Evolutionary conservation across 2,329 filamentous ascomycete species (phyloP), one percentile per base, ranked within the genome.

Genomic region (Penicillium corylophilum): DNA sequence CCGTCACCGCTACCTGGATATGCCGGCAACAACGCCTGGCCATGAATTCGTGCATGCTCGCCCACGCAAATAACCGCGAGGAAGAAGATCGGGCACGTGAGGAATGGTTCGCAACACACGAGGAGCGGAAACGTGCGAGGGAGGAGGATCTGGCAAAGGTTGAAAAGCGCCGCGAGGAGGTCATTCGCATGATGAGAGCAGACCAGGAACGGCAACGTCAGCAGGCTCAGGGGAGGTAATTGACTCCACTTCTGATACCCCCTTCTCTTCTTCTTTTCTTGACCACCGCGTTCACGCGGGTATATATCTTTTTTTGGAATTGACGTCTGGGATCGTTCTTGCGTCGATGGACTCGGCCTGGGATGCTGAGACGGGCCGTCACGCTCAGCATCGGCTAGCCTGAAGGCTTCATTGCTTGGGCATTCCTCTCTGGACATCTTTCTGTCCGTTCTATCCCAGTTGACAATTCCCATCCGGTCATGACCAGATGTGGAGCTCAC

Each of bases 31-130:
- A 92, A 67, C 88, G 91, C 65, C 85, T 87, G 56, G 79, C 81
- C 31, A 99, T 99, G 94, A 99, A 99, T 76, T 80, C 78, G 55
- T 99, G 94, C 77, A 96, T 99, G 91, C 80, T 92, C 62, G 74
- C 80, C 50, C 88, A 95, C 75, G 92, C 93, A 49, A 95, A 89
- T 57, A 95, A 89, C 58, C 88, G 86, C 57, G 84, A 82, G 48
- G 90, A 95, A 70, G 83, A 95, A 72, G 94, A 99, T 75, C 85
- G 84, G 22, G 94, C 94, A 57, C 80, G 94, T 46, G 89, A 91
- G 72, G 91, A 97, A 70, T 99, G 94, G 94, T 97, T 97, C 71
- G 83, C 85, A 46, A 80, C 83, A 57, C 82, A 89, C 46, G 79
- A 89, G 62, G 83, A 90, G 74, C 80, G 92, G 50, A 82, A 85